phyloP scores from a whole-genome alignment of 164 flowering plant species.

The Umbilicus rupestris region DNA sequence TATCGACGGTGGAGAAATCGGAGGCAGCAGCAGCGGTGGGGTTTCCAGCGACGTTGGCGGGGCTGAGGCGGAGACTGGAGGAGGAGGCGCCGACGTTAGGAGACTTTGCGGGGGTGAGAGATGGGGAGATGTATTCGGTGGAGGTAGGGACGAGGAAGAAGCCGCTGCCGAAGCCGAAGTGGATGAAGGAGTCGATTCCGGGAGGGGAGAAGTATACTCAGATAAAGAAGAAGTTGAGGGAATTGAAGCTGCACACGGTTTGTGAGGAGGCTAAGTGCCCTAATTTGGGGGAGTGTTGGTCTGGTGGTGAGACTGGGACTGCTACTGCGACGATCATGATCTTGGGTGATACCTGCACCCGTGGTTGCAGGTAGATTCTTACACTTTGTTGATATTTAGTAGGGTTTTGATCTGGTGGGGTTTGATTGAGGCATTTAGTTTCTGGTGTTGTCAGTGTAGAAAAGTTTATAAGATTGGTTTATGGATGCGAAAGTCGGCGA shows the following conservation, averaged over 20 bases:
- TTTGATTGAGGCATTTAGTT: too few species aligned
- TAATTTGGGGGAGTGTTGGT: slow-evolving; percentile 70
- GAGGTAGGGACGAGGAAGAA: slow-evolving; percentile 71
- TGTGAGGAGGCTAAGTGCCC: slow-evolving; percentile 75
- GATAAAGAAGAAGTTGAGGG: slow-evolving; percentile 57
- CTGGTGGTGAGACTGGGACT: slow-evolving; percentile 75
- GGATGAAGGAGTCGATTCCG: slow-evolving; percentile 66
- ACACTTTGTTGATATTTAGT: neutral
- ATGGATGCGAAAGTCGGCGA: too few species aligned
- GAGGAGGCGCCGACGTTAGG: slow-evolving; percentile 38
- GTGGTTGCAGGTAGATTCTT: slow-evolving; percentile 40
- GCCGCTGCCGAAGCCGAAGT: slow-evolving; percentile 63
- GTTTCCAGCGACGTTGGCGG: slow-evolving; percentile 29
- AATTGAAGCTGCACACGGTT: slow-evolving; percentile 61
- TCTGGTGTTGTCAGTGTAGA: too few species aligned
- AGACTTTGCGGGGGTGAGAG: slow-evolving; percentile 34
- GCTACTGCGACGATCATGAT: slow-evolving; percentile 80
- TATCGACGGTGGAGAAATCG: slow-evolving; percentile 15
- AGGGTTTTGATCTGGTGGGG: too few species aligned
- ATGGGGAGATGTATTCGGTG: slow-evolving; percentile 37
- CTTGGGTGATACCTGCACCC: slow-evolving; percentile 66
- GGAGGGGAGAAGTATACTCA: slow-evolving; percentile 58
- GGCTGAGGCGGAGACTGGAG: slow-evolving; percentile 46
- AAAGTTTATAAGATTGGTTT: too few species aligned
- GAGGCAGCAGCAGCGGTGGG: slow-evolving; percentile 12